Evolutionary conservation across 2,329 filamentous ascomycete species (phyloP), one percentile per base, ranked within the genome.

Genomic region (Eutypella sp.): DNA sequence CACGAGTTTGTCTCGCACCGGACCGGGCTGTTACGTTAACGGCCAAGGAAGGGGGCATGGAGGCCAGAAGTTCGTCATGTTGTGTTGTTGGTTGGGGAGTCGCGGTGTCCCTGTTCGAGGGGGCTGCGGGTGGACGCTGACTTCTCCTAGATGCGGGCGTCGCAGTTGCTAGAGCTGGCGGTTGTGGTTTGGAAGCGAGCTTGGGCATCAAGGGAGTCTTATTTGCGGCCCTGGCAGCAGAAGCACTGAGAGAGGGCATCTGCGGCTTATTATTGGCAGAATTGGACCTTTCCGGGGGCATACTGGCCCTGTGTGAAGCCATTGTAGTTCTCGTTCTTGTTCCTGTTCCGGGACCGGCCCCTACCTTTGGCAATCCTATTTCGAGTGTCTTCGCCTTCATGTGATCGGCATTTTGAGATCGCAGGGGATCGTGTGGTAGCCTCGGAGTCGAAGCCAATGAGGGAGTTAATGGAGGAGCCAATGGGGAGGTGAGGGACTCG

Each of bases 11-110:
- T 50, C 90, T 78, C 41, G 82, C 74, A 8, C 85, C 85, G 8
- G 89, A 89, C 53, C 90, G 81, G 42, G 89, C 88, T 3, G 90
- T 95, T 61, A 90, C 71, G 63, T 88, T 90, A 63, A 69, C 77
- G 65, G 66, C 81, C 38, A 89, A 67, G 56, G 79, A 79, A 42
- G 77, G 60, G 41, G 75, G 71, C 24, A 74, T 69, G 8, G 81
- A 73, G 38, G 76, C 70, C n/a, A 73, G 67, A 3, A 80, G 73
- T 38, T 80, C 75, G 42, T 85, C 80, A 48, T 61, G 60, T 13
- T 58, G 57, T 18, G 52, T 40, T 22, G 48, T 42, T 47, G 19
- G 48, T 33, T 56, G 60, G 42, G 45, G 58, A 55, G 58, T 63
- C 58, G 55, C 62, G 57, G 49, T 63, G 15, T 16, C 31, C 31